Base-by-base conservation (phyloP, 257 asterid species). In the Fraxinus americana region DNA sequence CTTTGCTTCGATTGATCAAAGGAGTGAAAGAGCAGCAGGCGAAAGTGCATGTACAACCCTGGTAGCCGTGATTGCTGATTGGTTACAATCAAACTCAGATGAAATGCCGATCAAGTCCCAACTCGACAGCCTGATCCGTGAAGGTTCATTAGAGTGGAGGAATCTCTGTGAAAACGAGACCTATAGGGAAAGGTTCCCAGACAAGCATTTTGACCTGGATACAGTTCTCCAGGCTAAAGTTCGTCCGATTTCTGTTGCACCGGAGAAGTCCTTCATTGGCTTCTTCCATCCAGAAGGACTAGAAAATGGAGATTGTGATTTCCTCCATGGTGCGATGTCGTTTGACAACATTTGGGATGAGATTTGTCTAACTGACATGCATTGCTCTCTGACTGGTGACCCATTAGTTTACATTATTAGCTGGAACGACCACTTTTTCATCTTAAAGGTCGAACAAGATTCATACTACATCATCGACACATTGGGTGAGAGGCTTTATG, bases 41-140 rank as follows among this genome's bases (percentile, higher is more conserved):
- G 98, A 91, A 73, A 91, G 98, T 65, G 98, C 98, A 0, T 93
- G 98, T 57, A 88, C 98, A 6, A 92, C 96, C 71, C 89, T 93
- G 25, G 98, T 91, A 57, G 96, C 98, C n/a, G 97, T 88, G 74
- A 87, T 93, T 6, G 98, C 98, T 4, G 85, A 91, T 77, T 93
- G 96, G 96, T 81, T 93, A 48, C 93, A 89, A 5, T 79, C 86
- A 71, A 93, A 89, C 82, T 71, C 29, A 2, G 71, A 85, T 2
- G 88, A 83, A 48, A 87, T 88, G 93, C 98, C 97, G 0, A 89
- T 91, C 86, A 91, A 90, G 82, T 93, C 91, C 71, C 98, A 93
- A 73, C 92, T 93, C 35, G 95, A 93, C 83, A 83, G 83, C 85
- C 89, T 93, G 76, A 93, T 93, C 76, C 92, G 92, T 10, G 97